Evolutionary conservation across 2,329 filamentous ascomycete species (phyloP).

Genomic region (Aspergillus ruber): DNA sequence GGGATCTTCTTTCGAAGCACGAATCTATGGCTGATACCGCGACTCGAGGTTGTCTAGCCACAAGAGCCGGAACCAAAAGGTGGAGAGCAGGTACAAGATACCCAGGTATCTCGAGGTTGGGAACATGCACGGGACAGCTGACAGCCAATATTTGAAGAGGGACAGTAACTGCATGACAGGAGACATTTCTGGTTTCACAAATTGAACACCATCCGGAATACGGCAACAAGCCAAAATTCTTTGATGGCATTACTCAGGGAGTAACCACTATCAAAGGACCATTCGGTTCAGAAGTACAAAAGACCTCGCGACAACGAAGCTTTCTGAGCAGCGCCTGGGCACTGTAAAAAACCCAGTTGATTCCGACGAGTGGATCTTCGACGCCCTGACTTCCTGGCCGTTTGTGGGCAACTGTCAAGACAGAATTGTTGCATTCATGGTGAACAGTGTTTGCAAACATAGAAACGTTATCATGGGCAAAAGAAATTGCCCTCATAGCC

Average conservation of each 20-base stretch:
- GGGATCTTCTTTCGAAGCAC: constrained; percentile 43
- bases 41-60: constrained; percentile 44
- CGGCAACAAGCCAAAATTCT: constrained; percentile 30
- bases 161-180: constrained; percentile 9
- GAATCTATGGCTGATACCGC: constrained; percentile 48
- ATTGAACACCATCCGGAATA: constrained; percentile 28
- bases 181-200: constrained; percentile 11
- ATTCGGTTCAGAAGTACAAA: constrained; percentile 36
- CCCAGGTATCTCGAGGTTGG: constrained; percentile 36
- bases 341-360: constrained; percentile 24
- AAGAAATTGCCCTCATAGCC: constrained; percentile 2
- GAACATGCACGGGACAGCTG: constrained; percentile 45
- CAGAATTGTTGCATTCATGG: constrained; percentile 31
- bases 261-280: constrained; percentile 28
- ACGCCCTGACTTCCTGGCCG: constrained; percentile 30
- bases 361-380: constrained; percentile 54
- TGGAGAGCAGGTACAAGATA: constrained; percentile 34
- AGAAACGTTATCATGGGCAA: not conserved
- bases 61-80: constrained; percentile 20
- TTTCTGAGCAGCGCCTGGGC: constrained; percentile 20
- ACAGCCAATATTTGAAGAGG: constrained; percentile 9
- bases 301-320: constrained; percentile 50
- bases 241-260: constrained; percentile 19
- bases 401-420: constrained; percentile 36
- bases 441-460: constrained; percentile 4